These are phyloP conservation scores for Oropetium thomaeum DNA, from an alignment of 176 grass and related monocot species.

Conservation along the genomic window DNA sequence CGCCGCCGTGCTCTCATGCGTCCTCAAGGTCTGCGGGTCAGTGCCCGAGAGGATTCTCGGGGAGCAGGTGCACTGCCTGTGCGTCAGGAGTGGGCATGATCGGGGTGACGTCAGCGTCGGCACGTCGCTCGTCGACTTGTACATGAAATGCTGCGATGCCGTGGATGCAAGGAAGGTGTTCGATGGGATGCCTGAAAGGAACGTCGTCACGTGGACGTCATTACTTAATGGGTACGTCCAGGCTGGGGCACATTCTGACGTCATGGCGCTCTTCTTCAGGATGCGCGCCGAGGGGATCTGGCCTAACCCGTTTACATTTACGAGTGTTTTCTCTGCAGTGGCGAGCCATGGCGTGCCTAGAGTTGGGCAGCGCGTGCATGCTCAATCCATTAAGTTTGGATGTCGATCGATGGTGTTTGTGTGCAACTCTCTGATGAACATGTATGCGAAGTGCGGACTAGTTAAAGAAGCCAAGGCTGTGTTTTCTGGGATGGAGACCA, in stretches of 20 bases:
- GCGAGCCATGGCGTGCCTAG: conserved; percentile 19
- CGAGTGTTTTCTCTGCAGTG: conserved; percentile 36
- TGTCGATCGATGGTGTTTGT: conserved; percentile 16
- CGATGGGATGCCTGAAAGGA: conserved; percentile 41
- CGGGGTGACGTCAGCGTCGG: conserved; percentile 26
- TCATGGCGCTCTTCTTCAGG: conserved; percentile 45
- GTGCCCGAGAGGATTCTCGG: conserved; percentile 25
- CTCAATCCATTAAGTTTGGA: conserved; percentile 55
- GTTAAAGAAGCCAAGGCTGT: conserved; percentile 48
- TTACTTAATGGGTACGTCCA: conserved; percentile 37
- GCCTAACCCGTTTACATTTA: conserved; percentile 40
- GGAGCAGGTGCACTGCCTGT: conserved; percentile 57
- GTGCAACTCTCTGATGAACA: conserved; percentile 68
- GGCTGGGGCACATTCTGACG: background rate
- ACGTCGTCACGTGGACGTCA: conserved; percentile 47
- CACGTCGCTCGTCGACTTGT: conserved; percentile 46
- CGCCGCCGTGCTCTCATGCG: conserved; percentile 16
- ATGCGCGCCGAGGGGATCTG: conserved; percentile 42
- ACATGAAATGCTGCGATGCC: conserved; percentile 37
- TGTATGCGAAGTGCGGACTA: conserved; percentile 55
- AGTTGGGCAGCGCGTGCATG: conserved; percentile 35
- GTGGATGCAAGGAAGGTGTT: conserved; percentile 34
- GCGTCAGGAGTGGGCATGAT: conserved; percentile 31
- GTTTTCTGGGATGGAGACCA: conserved; percentile 50
- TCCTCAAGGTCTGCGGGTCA: conserved; percentile 30